These are phyloP conservation scores for Fusarium clavum DNA, from an alignment of 2,329 filamentous ascomycete species.

Conservation along the genomic window DNA sequence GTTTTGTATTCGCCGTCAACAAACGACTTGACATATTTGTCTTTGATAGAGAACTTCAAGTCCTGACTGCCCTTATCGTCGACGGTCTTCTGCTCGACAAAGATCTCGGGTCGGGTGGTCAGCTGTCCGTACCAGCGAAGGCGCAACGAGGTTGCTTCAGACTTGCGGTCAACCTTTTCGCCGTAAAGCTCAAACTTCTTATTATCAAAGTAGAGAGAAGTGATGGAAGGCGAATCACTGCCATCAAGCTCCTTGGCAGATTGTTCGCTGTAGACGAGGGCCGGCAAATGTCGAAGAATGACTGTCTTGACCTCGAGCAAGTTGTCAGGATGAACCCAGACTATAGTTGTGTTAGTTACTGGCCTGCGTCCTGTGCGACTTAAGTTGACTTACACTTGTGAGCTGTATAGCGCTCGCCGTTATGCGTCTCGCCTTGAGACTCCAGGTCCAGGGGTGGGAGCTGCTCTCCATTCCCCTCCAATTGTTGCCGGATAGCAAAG, in stretches of 20 bases:
- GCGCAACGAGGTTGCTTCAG: conserved; percentile 83
- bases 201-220: conserved; percentile 96
- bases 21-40: conserved; percentile 91
- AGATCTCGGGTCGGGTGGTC: conserved; percentile 80
- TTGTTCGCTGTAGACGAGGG: conserved; percentile 92
- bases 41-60: conserved; percentile 85
- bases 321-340: conserved; percentile 97
- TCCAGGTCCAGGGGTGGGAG: conserved; percentile 60
- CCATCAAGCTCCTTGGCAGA: conserved; percentile 84
- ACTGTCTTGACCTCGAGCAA: conserved; percentile 96
- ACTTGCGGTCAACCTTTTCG: conserved; percentile 81
- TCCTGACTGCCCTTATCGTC: conserved; percentile 82
- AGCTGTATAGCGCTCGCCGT: conserved; percentile 81
- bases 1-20: conserved; percentile 88
- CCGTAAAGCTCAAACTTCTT: conserved; percentile 86
- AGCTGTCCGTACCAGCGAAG: conserved; percentile 94
- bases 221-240: conserved; percentile 87
- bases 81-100: conserved; percentile 90
- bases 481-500: conserved; percentile 87
- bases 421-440: conserved; percentile 66
- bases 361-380: not conserved
- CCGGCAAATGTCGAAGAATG: conserved; percentile 88
- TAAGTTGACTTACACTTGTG: conserved; percentile 77
- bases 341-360: conserved; percentile 53
- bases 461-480: conserved; percentile 66